Percentiles rank a stretch among this genome's conserved stretches.
These are phyloP conservation scores for Nicotiana tomentosiformis DNA, from an alignment of 257 asterid genomes.

Conservation along the genomic window DNA sequence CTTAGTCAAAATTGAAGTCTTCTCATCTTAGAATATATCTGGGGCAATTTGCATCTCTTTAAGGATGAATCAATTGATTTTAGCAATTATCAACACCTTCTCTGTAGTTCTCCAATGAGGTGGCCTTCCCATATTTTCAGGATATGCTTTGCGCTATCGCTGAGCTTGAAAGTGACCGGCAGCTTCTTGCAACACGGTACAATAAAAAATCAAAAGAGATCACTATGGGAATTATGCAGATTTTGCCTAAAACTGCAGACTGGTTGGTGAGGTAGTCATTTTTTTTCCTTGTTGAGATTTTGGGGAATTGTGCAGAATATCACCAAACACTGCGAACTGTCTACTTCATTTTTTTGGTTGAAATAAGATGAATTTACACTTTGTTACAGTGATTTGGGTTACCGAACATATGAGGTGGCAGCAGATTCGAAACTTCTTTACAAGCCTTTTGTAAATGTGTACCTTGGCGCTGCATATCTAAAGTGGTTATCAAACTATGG, in stretches of 20 bases:
- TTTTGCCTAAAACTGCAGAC: constrained; percentile 64
- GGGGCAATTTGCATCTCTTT: neutral
- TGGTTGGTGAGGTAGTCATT: constrained; percentile 62
- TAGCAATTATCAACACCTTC: neutral
- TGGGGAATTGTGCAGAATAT: neutral
- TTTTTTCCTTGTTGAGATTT: neutral
- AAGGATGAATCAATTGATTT: constrained; percentile 1
- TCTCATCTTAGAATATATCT: too few species aligned
- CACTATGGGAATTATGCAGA: constrained; percentile 73
- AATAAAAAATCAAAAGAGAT: constrained; percentile 59
- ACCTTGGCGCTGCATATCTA: constrained; percentile 89
- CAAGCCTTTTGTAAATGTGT: constrained; percentile 74
- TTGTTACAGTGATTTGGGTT: constrained; percentile 71
- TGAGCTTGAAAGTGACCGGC: constrained; percentile 83
- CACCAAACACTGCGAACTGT: neutral
- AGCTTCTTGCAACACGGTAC: constrained; percentile 56
- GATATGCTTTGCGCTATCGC: constrained; percentile 94
- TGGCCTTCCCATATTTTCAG: constrained; percentile 32
- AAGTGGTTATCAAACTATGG: constrained; percentile 75
- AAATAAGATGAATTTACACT: constrained; percentile 16
- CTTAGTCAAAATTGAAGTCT: neutral
- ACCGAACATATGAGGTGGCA: constrained; percentile 40
- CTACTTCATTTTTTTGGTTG: neutral
- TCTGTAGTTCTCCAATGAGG: constrained; percentile 4
- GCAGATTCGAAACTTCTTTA: constrained; percentile 44